Evolutionary conservation across 176 grass and related monocot genomes (phyloP), one percentile per base, ranked within the genome.

Genomic region (Areca catechu): DNA sequence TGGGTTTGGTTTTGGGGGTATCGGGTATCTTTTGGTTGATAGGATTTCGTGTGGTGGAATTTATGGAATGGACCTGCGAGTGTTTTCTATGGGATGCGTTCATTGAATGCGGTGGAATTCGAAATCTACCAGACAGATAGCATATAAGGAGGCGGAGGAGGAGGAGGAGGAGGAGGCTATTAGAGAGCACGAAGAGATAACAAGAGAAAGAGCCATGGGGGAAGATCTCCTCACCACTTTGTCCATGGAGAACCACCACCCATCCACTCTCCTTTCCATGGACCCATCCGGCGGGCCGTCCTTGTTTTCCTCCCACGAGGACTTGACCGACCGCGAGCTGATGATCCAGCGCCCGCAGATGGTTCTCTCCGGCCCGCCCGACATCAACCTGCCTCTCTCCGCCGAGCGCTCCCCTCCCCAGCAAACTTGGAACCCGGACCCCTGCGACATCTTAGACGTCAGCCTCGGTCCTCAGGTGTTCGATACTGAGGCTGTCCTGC

Each of bases 231-330:
- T 90, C 63, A 96, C 83, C 68, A 90, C 86, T 69, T 61, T 95
- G 16, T 82, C 91, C 86, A 95, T 95, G 77, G 91, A 95, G 82
- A 95, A 95, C 65, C 81, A 95, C 70, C 57, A 72, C 67, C 86
- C 83, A 56, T 95, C 86, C 91, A 95, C 91, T 59, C 74, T 95
- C 68, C 86, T 96, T 65, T 96, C 92, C 67, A 98, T 98, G 93
- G 93, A 98, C 66, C 81, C 93, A 43, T 76, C 84, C 21, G 87
- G 86, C 47, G 71, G 70, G 75, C 82, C 73, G 56, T 16, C 58
- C 50, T 47, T 59, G 56, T 25, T 27, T 51, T 63, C 71, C 24
- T 66, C 65, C 60, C 27, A 75, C 15, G 78, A 85, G 34, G 59
- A 61, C n/a, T 21, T 19, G 3, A 4, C 5, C 28, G 43, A 20